Percentiles rank a stretch among this genome's conserved stretches.
Evolutionary conservation across 495 filamentous ascomycete genomes (phyloP).

Genomic region (Hypoxylon crocopeplum): DNA sequence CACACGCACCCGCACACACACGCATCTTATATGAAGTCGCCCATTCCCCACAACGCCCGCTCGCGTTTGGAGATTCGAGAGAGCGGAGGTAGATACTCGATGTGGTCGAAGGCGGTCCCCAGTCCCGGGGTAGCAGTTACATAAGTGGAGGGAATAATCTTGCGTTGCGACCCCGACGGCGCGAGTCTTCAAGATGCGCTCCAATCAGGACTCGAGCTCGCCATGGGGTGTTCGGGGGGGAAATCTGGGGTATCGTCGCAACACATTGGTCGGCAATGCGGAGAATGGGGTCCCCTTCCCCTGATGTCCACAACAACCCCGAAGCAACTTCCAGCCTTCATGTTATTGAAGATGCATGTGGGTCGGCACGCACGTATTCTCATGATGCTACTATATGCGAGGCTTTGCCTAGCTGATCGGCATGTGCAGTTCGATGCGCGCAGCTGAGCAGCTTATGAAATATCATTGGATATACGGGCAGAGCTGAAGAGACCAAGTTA

Average conservation of each 20-base stretch:
- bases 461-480: conserved; percentile 1
- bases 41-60: not conserved
- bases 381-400: not conserved
- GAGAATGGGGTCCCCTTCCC: conserved; percentile 9
- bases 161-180: not conserved
- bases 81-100: conserved; percentile 22
- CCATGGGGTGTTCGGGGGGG: not conserved
- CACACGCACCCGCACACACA: too few relatives aligned
- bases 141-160: conserved; percentile 28
- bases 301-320: not conserved
- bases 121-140: not conserved
- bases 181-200: conserved; percentile 3
- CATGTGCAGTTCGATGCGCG: not conserved
- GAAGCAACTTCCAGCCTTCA: too few relatives aligned
- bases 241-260: conserved; percentile 21
- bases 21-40: conserved; percentile 3
- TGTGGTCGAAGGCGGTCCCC: not conserved
- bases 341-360: not conserved
- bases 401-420: not conserved
- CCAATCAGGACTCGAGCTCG: conserved; percentile 14
- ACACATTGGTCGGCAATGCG: conserved; percentile 6
- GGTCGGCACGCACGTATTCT: not conserved
- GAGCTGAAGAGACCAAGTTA: conserved; percentile 9
- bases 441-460: too few relatives aligned
- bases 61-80: not conserved